Conservation (phyloP, 768 basidiomycete genomes). For the Boletellus ananas region DNA sequence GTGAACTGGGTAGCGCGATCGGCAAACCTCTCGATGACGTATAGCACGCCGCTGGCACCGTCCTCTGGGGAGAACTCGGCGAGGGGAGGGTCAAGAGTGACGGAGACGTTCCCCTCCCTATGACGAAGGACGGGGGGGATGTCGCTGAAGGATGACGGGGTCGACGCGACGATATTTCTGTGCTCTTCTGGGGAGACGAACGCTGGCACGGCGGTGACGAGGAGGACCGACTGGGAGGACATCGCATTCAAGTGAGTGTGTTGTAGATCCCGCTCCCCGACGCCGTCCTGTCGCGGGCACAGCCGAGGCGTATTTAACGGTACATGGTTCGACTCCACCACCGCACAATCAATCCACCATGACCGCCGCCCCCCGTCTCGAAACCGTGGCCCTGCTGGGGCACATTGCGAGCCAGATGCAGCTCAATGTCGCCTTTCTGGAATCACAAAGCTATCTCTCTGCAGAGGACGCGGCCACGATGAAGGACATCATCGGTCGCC, state of each 20-base stretch:
- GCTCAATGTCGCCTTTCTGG: slow-evolving; percentile 54
- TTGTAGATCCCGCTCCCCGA: too few species aligned
- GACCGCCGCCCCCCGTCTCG: slow-evolving; percentile 24
- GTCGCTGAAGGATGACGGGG: slow-evolving; percentile 78
- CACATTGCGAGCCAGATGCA: slow-evolving; percentile 58
- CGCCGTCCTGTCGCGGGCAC: background rate
- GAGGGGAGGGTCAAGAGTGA: slow-evolving; percentile 66
- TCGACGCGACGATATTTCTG: slow-evolving; percentile 61
- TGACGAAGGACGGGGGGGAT: slow-evolving; percentile 82
- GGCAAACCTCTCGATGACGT: slow-evolving; percentile 79
- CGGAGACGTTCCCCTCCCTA: slow-evolving; percentile 65
- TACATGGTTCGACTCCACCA: too few species aligned
- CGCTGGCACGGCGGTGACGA: slow-evolving; percentile 40
- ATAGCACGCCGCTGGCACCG: slow-evolving; percentile 61
- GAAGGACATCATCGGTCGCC: slow-evolving; percentile 45
- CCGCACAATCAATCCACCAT: slow-evolving; percentile 7
- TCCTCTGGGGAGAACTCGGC: slow-evolving; percentile 55
- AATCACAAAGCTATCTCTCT: slow-evolving; percentile 51
- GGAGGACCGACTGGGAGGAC: slow-evolving; percentile 18
- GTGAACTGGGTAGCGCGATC: slow-evolving; percentile 1
- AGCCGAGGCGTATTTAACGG: slow-evolving; percentile 16
- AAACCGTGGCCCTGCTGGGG: slow-evolving; percentile 46
- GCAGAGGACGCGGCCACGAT: slow-evolving; percentile 40
- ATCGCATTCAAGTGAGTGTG: background rate
- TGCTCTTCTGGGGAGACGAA: slow-evolving; percentile 67